A percentile compares a stretch with the other conserved stretches of the same genome.
phyloP scores from a whole-genome alignment of 441 rosid species.

The Lepidium campestre region DNA sequence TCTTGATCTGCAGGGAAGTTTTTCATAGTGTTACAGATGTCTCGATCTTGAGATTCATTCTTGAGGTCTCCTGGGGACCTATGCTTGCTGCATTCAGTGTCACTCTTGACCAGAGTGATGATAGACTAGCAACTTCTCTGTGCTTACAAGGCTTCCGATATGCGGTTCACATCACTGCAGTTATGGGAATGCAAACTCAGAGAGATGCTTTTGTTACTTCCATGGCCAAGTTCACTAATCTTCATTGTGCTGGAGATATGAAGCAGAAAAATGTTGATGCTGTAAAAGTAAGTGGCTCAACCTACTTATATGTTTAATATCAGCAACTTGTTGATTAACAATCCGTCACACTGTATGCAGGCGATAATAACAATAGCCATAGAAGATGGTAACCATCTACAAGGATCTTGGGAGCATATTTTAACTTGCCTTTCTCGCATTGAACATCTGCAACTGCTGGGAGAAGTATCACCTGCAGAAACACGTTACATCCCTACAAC shows the following conservation, averaged over 20 bases:
- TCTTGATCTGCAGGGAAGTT: conserved; percentile 51
- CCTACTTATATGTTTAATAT: background rate
- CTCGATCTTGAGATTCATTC: conserved; percentile 88
- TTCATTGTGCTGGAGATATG: conserved; percentile 98
- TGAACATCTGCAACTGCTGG: conserved; percentile 90
- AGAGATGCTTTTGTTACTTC: conserved; percentile 99
- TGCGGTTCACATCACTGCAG: conserved; percentile 89
- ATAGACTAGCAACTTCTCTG: conserved; percentile 79
- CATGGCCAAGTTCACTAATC: conserved; percentile 94
- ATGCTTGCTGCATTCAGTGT: conserved; percentile 98
- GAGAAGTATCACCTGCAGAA: conserved; percentile 86
- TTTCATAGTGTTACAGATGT: conserved; percentile 78
- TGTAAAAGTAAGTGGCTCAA: conserved; percentile 60
- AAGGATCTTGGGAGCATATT: conserved; percentile 97
- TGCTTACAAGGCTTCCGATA: conserved; percentile 84
- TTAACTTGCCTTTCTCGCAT: conserved; percentile 93
- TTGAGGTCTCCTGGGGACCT: conserved; percentile 98
- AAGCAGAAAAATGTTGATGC: conserved; percentile 97
- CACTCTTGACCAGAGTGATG: conserved; percentile 94
- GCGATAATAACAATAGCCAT: conserved; percentile 89
- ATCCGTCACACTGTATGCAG: conserved; percentile 31
- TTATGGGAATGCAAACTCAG: conserved; percentile 98
- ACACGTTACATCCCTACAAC: conserved; percentile 58
- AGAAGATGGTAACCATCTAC: conserved; percentile 95
- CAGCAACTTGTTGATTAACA: background rate